phyloP scores from a whole-genome alignment of 176 grass and related monocot genomes.

The Otatea glauca region DNA sequence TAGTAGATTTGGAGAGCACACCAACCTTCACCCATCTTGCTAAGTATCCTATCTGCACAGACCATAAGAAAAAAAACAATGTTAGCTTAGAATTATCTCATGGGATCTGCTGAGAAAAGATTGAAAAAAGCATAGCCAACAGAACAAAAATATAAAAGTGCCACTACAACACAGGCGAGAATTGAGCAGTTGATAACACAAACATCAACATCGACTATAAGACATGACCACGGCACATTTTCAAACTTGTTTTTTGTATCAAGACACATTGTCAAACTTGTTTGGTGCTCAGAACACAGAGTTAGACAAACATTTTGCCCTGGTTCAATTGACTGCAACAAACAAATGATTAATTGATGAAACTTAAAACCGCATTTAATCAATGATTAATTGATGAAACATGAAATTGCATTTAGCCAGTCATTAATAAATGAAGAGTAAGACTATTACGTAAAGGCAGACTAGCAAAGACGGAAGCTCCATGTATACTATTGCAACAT shows the following conservation, averaged over 20 bases:
- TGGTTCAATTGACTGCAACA: not conserved
- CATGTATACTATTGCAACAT: constrained; percentile 9
- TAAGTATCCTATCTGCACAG: constrained; percentile 92
- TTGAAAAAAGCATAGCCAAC: not conserved
- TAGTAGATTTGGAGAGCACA: constrained; percentile 21
- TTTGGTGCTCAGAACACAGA: not conserved
- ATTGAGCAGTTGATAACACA: not conserved
- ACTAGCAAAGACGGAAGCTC: constrained; percentile 14
- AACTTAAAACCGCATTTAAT: no score
- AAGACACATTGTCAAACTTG: not conserved
- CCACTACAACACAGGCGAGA: not conserved
- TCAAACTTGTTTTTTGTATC: no score
- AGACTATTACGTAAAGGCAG: not conserved
- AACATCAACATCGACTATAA: not conserved
- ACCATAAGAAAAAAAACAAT: constrained; percentile 2
- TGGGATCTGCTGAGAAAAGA: constrained; percentile 1
- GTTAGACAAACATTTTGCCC: not conserved
- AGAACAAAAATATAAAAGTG: constrained; percentile 16
- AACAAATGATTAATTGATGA: no score
- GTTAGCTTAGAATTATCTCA: constrained; percentile 33
- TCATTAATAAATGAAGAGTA: not conserved
- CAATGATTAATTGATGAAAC: not conserved
- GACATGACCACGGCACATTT: not conserved
- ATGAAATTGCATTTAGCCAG: no score
- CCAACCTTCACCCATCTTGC: constrained; percentile 99